Conservation (phyloP, 2,329 filamentous ascomycete genomes). For the Talaromyces sp. region DNA sequence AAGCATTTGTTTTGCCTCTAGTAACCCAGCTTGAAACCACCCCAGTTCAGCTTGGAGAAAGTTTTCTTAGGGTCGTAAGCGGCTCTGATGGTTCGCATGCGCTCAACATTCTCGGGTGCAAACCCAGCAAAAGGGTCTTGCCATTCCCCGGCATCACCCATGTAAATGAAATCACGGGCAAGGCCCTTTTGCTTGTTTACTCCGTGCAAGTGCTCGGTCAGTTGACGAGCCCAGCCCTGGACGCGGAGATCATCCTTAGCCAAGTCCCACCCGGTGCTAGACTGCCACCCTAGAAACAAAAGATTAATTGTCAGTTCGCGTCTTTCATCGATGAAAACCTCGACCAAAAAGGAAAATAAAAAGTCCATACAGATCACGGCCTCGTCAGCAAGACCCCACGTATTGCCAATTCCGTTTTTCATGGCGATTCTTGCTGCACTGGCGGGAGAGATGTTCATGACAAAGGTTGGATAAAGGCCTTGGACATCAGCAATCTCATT, state of each 20-base stretch:
- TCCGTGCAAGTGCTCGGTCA: constrained; percentile 26
- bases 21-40: constrained; percentile 26
- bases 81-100: constrained; percentile 24
- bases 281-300: constrained; percentile 31
- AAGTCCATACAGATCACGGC: constrained; percentile 24
- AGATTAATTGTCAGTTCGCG: neutral
- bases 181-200: constrained; percentile 27
- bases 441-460: constrained; percentile 26
- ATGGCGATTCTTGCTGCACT: constrained; percentile 24
- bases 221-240: constrained; percentile 25
- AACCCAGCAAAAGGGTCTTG: constrained; percentile 33
- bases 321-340: too few relatives aligned
- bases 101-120: constrained; percentile 27
- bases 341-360: too few relatives aligned
- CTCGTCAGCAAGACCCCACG: constrained; percentile 31
- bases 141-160: constrained; percentile 34
- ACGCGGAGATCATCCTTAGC: constrained; percentile 33
- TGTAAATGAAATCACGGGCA: constrained; percentile 32
- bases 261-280: constrained; percentile 33
- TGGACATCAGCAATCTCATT: constrained; percentile 29
- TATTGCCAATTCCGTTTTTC: constrained; percentile 35
- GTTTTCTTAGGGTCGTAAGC: constrained; percentile 28
- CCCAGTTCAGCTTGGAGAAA: constrained; percentile 31
- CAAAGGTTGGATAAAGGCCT: constrained; percentile 35
- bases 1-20: too few relatives aligned